Base-by-base conservation (phyloP, 2,329 filamentous ascomycete species). In the Zalaria obscura region DNA sequence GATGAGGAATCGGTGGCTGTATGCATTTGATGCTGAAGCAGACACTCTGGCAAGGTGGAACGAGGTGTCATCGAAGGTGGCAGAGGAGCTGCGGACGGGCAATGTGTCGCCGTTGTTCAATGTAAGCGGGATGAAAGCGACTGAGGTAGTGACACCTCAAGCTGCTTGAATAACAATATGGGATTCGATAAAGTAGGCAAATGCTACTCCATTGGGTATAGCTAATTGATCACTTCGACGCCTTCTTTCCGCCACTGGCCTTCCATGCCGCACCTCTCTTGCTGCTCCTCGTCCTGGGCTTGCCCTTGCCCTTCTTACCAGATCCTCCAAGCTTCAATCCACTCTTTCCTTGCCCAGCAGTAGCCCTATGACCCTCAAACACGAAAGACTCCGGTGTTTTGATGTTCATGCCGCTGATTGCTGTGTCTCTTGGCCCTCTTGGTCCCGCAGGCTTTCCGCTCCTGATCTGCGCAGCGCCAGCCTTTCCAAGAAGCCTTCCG, bases 331-430 rank as follows among this genome's bases (percentile, higher is more conserved):
- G 65, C 53, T 75, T 75, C 43, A 73, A 56, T 18, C 80, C 80
- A 34, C 75, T 75, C 52, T 69, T 78, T 4, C 74, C 79, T 45
- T 80, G 75, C 43, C 70, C 80, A 28, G 71, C 65, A 41, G 73
- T 83, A 6, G 84, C 84, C 41, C 85, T 72, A 48, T 80, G 78
- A 0, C 85, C 85, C 59, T 93, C 85, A 52, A 89, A 88, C n/a
- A 88, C 73, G 47, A 88, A 75, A 10, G 70, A 67, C 59, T 87
- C 80, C 0, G 80, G 79, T 1, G 72, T 70, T 61, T 75, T 71
- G 47, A 69, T 63, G 29, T 32, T 32, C 29, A n/a, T 7, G 7
- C 56, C 60, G 9, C 50, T 52, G 28, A 27, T 32, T 10, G 25
- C 27, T 8, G 32, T 39, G 18, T 18, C 18, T 18, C 18, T 18